Conservation (phyloP, 768 basidiomycete genomes). For the Suillus clintonianus region DNA sequence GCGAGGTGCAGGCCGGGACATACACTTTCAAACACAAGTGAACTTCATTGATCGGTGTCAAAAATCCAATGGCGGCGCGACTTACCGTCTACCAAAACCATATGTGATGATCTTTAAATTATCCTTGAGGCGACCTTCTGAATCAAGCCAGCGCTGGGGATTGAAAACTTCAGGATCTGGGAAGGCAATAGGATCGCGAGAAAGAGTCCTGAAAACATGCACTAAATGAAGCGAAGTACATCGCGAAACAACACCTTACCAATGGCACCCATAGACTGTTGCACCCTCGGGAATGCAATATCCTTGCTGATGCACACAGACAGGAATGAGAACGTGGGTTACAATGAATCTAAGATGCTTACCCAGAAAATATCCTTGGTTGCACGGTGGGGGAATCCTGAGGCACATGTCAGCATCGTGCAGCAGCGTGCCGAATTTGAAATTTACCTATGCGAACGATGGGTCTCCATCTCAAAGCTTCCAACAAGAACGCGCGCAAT, state of each 20-base stretch:
- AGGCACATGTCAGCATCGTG: not conserved
- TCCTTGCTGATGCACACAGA: slow-evolving; percentile 24
- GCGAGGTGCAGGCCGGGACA: slow-evolving; percentile 31
- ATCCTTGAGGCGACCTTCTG: slow-evolving; percentile 43
- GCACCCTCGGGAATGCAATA: slow-evolving; percentile 37
- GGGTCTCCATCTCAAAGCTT: too few species aligned
- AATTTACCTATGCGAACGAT: slow-evolving; percentile 23
- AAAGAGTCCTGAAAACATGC: slow-evolving; percentile 42
- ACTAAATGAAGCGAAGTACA: not conserved
- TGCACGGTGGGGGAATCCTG: slow-evolving; percentile 59
- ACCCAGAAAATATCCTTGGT: slow-evolving; percentile 66
- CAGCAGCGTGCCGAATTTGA: not conserved
- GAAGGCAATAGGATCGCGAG: slow-evolving; percentile 51
- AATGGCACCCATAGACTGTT: slow-evolving; percentile 34
- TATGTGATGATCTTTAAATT: slow-evolving; percentile 51
- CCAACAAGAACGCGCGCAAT: too few species aligned
- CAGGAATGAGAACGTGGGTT: not conserved
- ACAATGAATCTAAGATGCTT: not conserved
- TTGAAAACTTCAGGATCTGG: slow-evolving; percentile 54
- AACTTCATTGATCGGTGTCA: not conserved
- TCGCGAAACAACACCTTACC: slow-evolving; percentile 14
- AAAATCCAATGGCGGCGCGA: too few species aligned
- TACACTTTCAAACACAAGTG: not conserved
- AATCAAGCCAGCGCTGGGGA: slow-evolving; percentile 55
- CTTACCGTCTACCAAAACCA: slow-evolving; percentile 52